phyloP scores from a whole-genome alignment of 2,329 filamentous ascomycete genomes.

The Monilinia vaccinii-corymbosi region DNA sequence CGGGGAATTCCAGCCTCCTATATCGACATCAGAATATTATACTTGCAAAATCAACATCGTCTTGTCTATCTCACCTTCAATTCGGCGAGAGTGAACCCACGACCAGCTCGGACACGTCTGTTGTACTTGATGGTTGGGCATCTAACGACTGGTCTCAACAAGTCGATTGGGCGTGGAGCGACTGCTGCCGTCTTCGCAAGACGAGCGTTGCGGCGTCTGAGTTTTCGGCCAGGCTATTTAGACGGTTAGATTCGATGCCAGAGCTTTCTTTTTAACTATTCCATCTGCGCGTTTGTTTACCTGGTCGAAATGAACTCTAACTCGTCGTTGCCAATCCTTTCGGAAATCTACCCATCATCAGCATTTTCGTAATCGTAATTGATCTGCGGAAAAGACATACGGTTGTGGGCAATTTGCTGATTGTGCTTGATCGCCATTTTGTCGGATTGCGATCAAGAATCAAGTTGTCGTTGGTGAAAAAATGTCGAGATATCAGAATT shows the following conservation, averaged over 20 bases:
- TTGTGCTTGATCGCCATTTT: constrained; percentile 95
- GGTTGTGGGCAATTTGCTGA: constrained; percentile 95
- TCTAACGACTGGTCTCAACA: constrained; percentile 89
- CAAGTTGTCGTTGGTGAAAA: constrained; percentile 23
- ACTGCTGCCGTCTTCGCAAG: constrained; percentile 90
- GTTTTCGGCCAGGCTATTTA: constrained; percentile 86
- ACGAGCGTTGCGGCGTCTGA: constrained; percentile 81
- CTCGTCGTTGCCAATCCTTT: constrained; percentile 99
- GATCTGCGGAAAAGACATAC: constrained; percentile 44
- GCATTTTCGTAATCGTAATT: constrained; percentile 23
- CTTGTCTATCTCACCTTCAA: constrained; percentile 67
- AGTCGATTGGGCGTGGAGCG: constrained; percentile 94
- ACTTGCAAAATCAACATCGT: neutral
- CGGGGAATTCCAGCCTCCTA: constrained; percentile 93
- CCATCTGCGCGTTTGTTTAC: constrained; percentile 44
- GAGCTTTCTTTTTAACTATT: constrained; percentile 8
- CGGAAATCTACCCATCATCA: constrained; percentile 67
- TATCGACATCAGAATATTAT: constrained; percentile 32
- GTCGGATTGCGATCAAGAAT: constrained; percentile 27
- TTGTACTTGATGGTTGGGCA: constrained; percentile 99
- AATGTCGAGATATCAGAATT: constrained; percentile 15
- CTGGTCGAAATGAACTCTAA: constrained; percentile 99
- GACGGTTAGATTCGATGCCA: constrained; percentile 25
- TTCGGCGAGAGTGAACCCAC: constrained; percentile 96
- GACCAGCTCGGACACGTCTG: constrained; percentile 90